Base-by-base conservation (phyloP, 2,329 filamentous ascomycete species). In the Penicillium occitanis region DNA sequence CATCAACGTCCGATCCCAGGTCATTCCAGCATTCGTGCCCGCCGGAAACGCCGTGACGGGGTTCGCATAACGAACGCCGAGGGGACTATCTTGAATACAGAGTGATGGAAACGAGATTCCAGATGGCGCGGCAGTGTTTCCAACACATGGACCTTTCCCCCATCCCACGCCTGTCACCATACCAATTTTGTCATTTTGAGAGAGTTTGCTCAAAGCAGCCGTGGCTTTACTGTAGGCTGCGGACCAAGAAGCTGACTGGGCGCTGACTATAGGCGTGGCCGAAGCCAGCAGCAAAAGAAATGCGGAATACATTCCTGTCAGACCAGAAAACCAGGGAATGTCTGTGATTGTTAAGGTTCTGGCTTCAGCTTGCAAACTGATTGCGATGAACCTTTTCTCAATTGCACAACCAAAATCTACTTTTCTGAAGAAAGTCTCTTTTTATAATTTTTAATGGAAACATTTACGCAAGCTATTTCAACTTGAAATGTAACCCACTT, bases 131-230 rank as follows among this genome's bases (percentile, higher is more conserved):
- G 42, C 76, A n/a, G 63, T 64, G 28, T 64, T 64, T 14, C 63
- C 63, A 40, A 64, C 73, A 69, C 69, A 87, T 68, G 70, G 83
- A 0, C 90, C 90, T 91, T 94, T 94, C 73, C 84, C 84, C 92
- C 91, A 96, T 13, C 92, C 93, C 0, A 89, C 93, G 2, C 93
- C 93, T 0, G 92, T 96, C 0, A 92, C 97, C 67, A 97, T 83
- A 74, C 97, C 97, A 70, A 97, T 91, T 79, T 97, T 97, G 75
- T 97, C 94, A 0, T 90, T 84, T 51, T 97, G 80, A 1, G 89
- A 94, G 93, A 98, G 97, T 71, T 87, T 86, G 61, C 84, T 80
- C 1, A 97, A 92, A 80, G 97, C 80, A 58, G 84, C 82, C 30
- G 88, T 86, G 0, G 93, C 93, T 76, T 93, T 93, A 55, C 81